A percentile compares a stretch with the other conserved stretches of the same genome.
Conservation (phyloP, 2,329 filamentous ascomycete genomes). For the Fusarium sp. region DNA sequence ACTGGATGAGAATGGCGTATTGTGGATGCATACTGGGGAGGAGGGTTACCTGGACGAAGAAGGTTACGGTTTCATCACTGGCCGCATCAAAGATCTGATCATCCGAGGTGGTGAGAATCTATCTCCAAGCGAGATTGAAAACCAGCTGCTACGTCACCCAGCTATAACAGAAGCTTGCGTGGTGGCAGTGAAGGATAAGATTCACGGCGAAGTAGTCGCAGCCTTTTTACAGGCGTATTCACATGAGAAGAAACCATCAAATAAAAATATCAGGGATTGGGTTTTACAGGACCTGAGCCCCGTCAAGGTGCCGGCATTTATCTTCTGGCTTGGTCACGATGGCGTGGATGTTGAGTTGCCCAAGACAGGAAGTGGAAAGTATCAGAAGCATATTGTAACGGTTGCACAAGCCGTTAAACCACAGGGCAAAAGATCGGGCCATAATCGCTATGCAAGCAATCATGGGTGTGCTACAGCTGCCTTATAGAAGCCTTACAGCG, state of each 20-base stretch:
- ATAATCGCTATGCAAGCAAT: too few relatives aligned
- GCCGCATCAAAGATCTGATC: background rate
- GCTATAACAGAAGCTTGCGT: background rate
- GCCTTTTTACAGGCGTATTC: background rate
- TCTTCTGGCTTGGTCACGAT: background rate
- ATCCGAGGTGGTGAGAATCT: background rate
- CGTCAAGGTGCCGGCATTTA: background rate
- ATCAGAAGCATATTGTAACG: constrained; percentile 4
- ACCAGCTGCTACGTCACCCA: background rate
- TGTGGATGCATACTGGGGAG: background rate
- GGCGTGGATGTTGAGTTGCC: background rate
- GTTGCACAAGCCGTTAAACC: too few relatives aligned
- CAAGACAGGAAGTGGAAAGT: background rate
- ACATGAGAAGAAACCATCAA: background rate
- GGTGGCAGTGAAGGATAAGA: background rate
- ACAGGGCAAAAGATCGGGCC: too few relatives aligned
- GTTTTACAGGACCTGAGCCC: background rate
- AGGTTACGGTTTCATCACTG: background rate
- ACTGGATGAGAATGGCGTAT: background rate
- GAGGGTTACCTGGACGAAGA: background rate
- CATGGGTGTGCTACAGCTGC: too few relatives aligned
- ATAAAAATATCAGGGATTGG: background rate
- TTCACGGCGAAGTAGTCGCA: background rate
- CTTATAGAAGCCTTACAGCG: too few relatives aligned
- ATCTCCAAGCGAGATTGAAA: background rate